Percentiles rank a stretch among this genome's conserved stretches.
phyloP scores from a whole-genome alignment of 1,284 basidiomycete species.

The Naganishia cerealis region DNA sequence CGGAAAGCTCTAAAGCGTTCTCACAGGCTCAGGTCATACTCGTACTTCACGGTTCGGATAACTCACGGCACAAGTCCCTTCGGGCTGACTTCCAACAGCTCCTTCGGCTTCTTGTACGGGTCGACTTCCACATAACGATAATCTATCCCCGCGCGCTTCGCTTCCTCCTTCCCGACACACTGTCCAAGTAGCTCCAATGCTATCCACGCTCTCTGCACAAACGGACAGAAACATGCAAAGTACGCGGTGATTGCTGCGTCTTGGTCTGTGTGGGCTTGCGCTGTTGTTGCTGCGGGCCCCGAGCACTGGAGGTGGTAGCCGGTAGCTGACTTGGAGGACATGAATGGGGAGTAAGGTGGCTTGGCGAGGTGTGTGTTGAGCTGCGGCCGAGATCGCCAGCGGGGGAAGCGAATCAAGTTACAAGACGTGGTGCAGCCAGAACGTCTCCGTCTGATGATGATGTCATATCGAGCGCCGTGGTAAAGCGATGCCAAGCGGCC shows the following conservation, averaged over 20 bases:
- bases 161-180: not conserved
- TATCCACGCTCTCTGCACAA: conserved; percentile 70
- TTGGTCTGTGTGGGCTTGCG: conserved; percentile 56
- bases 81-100: conserved; percentile 73
- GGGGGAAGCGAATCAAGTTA: not conserved
- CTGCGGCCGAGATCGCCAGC: not conserved
- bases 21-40: not conserved
- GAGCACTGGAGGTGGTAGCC: conserved; percentile 62
- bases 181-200: conserved; percentile 57
- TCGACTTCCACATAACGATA: conserved; percentile 62
- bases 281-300: conserved; percentile 61
- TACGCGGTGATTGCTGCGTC: conserved; percentile 59
- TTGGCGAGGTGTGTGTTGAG: not conserved
- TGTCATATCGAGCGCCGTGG: no score
- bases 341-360: no score
- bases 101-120: conserved; percentile 74
- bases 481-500: no score
- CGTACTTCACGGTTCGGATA: conserved; percentile 39
- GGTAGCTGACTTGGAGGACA: conserved; percentile 30
- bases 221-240: conserved; percentile 70
- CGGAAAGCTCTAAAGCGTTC: conserved; percentile 1
- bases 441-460: no score
- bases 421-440: no score
- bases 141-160: conserved; percentile 13
- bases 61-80: conserved; percentile 73